Evolutionary conservation across 305 asterid genomes (phyloP).

Genomic region (Withania somnifera): DNA sequence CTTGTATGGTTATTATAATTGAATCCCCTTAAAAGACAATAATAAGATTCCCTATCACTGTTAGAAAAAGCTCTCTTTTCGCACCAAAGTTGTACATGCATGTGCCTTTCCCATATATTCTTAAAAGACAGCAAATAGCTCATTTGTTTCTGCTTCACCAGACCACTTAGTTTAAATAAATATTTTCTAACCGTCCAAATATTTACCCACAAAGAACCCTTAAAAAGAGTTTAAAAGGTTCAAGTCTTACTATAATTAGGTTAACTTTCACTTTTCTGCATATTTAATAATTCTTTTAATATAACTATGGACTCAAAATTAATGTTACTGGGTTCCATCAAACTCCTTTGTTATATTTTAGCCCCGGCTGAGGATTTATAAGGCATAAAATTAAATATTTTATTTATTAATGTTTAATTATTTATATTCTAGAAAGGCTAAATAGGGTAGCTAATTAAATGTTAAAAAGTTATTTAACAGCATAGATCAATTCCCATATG

Average conservation of each 20-base stretch:
- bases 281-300: not conserved
- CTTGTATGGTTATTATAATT: not conserved
- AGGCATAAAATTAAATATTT: too few species aligned
- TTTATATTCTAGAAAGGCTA: too few species aligned
- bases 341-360: too few species aligned
- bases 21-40: not conserved
- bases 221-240: not conserved
- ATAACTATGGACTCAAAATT: not conserved
- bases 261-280: not conserved
- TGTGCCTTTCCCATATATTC: constrained; percentile 30
- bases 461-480: too few species aligned
- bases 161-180: constrained; percentile 23
- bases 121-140: constrained; percentile 15
- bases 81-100: constrained; percentile 39
- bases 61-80: constrained; percentile 16
- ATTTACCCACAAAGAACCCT: not conserved
- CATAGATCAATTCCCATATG: too few species aligned
- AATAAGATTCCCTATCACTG: not conserved
- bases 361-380: too few species aligned
- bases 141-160: constrained; percentile 29
- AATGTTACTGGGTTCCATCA: too few species aligned
- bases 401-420: too few species aligned
- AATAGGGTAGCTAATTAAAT: too few species aligned
- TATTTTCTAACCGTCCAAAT: constrained; percentile 22
- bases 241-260: not conserved